These are phyloP conservation scores for Mucor lusitanicus DNA, from an alignment of 371 early-diverging fungal species.

Conservation along the genomic window DNA sequence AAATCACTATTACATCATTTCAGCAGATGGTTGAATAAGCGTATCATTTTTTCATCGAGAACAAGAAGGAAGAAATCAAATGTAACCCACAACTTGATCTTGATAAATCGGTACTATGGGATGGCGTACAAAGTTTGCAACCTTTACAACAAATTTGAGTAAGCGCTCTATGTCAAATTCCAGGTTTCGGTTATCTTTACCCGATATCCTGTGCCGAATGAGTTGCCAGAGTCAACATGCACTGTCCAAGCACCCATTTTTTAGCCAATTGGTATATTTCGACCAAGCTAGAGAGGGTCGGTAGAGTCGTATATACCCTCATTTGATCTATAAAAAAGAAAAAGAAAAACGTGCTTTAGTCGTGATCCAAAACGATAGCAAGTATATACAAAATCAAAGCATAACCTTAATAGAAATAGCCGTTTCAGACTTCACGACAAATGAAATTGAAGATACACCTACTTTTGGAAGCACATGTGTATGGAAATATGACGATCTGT, in stretches of 20 bases:
- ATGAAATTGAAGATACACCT: background rate
- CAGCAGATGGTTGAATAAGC: background rate
- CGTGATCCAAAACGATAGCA: too few species aligned
- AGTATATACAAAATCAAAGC: background rate
- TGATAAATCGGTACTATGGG: background rate
- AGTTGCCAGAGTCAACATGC: constrained; percentile 20
- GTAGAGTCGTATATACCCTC: constrained; percentile 22
- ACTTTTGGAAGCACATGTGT: background rate
- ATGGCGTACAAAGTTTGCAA: constrained; percentile 3
- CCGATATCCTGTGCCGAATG: constrained; percentile 26
- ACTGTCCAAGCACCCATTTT: constrained; percentile 29
- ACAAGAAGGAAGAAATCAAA: background rate
- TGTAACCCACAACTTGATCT: constrained; percentile 12
- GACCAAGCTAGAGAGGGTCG: constrained; percentile 22
- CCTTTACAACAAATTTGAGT: constrained; percentile 2
- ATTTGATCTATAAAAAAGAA: background rate
- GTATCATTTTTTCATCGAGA: background rate
- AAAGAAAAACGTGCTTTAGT: background rate
- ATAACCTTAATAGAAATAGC: too few species aligned
- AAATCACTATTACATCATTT: background rate
- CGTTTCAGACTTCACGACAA: too few species aligned
- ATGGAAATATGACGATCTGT: background rate
- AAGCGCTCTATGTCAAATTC: constrained; percentile 33
- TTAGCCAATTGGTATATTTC: constrained; percentile 2
- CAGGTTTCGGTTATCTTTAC: constrained; percentile 18